Evolutionary conservation across 495 filamentous ascomycete species (phyloP), one percentile per base, ranked within the genome.

Genomic region (Aspergillus asperescens): DNA sequence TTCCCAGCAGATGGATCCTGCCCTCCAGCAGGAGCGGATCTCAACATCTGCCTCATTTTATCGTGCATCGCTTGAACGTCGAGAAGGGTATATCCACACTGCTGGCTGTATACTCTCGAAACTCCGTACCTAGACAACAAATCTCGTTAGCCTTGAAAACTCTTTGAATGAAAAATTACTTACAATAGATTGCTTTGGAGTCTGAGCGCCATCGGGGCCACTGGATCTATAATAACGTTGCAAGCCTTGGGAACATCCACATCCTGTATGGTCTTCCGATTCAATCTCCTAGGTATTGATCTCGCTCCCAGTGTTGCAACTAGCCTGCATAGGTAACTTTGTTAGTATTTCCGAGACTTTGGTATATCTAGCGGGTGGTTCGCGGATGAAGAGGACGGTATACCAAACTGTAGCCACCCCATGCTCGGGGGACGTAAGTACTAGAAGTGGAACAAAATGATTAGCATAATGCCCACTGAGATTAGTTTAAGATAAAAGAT

Each of bases 401-500:
- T 76, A 95, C 91, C 93, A 98, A 44, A 98, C 83, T 2, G 92
- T 96, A 4, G 92, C 89, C 48, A 98, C 89, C 24, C 93, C 93
- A 74, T 95, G 85, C 63, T 90, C 85, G 35, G 84, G 84, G 39
- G 81, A 90, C 5, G 88, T 95, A 48, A 98, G 83, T 53, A 97
- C 90, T 95, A 52, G 15, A 23, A 5, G 7, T n/a, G 55, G 51
- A 64, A 9, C 66, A 58, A 28, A 51, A 40, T 5, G 6, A 13
- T 20, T 39, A 15, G 50, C 31, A n/a, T 20, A 3, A 23, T 41
- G 12, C 44, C 7, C 7, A 16, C 10, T 12, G 5, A 1, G 2
- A 27, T 39, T 31, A 37, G 9, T 25, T 41, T 4, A 15, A 12
- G 8, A 13, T 16, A 15, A 18, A 12, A 35, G n/a, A n/a, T 27